Base-by-base conservation (phyloP, 1,139 yeast genomes). In the Sugiyamaella xylanicola region DNA sequence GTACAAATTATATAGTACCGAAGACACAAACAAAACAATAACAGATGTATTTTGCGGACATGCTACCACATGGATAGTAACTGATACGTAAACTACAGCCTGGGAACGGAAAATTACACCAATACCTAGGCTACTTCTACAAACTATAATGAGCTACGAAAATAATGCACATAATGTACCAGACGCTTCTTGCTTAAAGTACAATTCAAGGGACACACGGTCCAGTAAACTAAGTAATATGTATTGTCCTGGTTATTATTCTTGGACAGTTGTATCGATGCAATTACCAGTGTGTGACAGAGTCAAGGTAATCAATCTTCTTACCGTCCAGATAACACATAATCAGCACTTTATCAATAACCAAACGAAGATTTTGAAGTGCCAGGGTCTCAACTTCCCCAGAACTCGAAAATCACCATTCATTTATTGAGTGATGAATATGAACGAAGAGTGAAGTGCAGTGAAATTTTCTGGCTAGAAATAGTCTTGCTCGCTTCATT, bases 171-270 rank as follows among this genome's bases (percentile, higher is more conserved):
- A 39, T 19, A 3, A 71, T 81, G 85, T 86, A 84, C 76, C 81
- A 86, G 85, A 82, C 80, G 84, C 81, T 81, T 83, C 90, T 85
- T 85, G 79, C 79, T 87, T 89, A 83, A 82, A 74, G 76, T 74
- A 77, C 78, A 66, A 65, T 62, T 65, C 25, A 39, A 22, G 63
- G 61, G 64, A 59, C 60, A 69, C 61, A 62, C 69, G 68, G 81
- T 82, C 79, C 82, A 81, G 80, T 81, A 83, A 82, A 82, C 88
- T 87, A 83, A 80, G 85, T 84, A 85, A 84, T 85, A 89, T 85
- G 81, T 85, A 77, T 78, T 62, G 68, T 69, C 64, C 88, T 85
- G 80, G 57, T 20, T 3, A 63, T 79, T 73, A 60, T 59, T 85
- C 74, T 85, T 73, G 88, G 88, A 80, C 81, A 75, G 74, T 70